These are phyloP conservation scores for Melastoma malabathricum DNA, from an alignment of 345 rosid species.

Conservation along the genomic window DNA sequence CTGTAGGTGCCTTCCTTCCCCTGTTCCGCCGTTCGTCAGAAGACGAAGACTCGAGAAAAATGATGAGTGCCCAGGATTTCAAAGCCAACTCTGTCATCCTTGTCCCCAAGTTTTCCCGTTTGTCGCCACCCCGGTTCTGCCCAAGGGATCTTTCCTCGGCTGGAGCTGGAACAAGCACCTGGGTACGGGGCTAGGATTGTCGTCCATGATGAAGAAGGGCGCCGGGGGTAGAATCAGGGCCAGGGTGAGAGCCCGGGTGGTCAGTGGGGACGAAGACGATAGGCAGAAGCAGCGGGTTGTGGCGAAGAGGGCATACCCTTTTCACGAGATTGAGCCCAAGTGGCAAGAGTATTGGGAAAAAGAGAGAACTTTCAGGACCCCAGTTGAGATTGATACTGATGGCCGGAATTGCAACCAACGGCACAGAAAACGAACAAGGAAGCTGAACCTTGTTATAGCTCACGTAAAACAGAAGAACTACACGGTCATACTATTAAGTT, in stretches of 20 bases:
- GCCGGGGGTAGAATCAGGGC: background rate
- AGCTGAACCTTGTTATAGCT: too few relatives aligned
- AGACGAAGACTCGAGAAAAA: too few relatives aligned
- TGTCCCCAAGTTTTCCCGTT: too few relatives aligned
- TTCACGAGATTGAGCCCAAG: conserved; percentile 79
- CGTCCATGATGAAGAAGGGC: background rate
- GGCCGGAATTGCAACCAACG: too few relatives aligned
- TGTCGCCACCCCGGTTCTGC: background rate
- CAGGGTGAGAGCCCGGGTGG: conserved; percentile 3
- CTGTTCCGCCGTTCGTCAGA: too few relatives aligned
- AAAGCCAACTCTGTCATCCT: too few relatives aligned
- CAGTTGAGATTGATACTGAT: conserved; percentile 73
- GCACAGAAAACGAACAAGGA: too few relatives aligned
- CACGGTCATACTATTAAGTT: too few relatives aligned
- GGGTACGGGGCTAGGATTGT: background rate
- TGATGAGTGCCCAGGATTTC: too few relatives aligned
- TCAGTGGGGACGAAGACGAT: conserved; percentile 16
- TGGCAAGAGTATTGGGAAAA: conserved; percentile 88
- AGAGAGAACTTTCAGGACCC: conserved; percentile 64
- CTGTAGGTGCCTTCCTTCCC: too few relatives aligned
- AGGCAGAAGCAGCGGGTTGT: conserved; percentile 7
- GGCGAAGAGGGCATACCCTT: conserved; percentile 64
- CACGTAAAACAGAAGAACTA: too few relatives aligned
- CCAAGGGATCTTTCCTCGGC: background rate
- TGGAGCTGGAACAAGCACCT: background rate